phyloP scores from a whole-genome alignment of 2,329 filamentous ascomycete genomes.

The Epichloe sp. region DNA sequence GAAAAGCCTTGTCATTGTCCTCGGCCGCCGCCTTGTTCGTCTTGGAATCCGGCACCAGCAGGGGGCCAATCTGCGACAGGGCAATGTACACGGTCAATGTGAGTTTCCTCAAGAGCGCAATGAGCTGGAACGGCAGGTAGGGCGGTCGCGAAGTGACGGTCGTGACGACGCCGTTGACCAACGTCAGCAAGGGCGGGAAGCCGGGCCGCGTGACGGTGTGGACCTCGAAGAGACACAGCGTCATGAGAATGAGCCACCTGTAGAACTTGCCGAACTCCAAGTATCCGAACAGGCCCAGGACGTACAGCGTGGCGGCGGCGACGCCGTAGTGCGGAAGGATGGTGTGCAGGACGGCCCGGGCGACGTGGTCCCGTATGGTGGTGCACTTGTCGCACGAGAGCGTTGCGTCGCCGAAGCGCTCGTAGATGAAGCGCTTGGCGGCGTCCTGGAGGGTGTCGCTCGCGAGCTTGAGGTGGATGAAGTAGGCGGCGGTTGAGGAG shows the following conservation, averaged over 20 bases:
- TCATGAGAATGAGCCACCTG: conserved; percentile 45
- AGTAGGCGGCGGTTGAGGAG: conserved; percentile 33
- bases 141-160: conserved; percentile 35
- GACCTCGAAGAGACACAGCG: conserved; percentile 43
- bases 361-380: conserved; percentile 61
- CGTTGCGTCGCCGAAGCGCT: conserved; percentile 69
- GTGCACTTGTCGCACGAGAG: conserved; percentile 51
- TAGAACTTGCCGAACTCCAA: conserved; percentile 54
- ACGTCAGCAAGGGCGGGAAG: conserved; percentile 31
- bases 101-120: conserved; percentile 61
- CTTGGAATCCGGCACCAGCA: conserved; percentile 34
- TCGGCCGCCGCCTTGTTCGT: conserved; percentile 14
- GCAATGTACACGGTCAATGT: conserved; percentile 73
- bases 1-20: conserved; percentile 35
- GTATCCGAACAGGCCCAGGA: conserved; percentile 52
- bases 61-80: conserved; percentile 64
- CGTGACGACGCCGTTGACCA: conserved; percentile 32
- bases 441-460: conserved; percentile 72
- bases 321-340: conserved; percentile 48
- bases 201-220: conserved; percentile 41
- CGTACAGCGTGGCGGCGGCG: conserved; percentile 44
- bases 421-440: conserved; percentile 72
- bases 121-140: conserved; percentile 74
- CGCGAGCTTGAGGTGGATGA: conserved; percentile 72
- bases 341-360: conserved; percentile 45